A percentile compares a stretch with the other conserved stretches of the same genome.
These are phyloP conservation scores for Panellus pusillus DNA, from an alignment of 768 basidiomycete genomes.

Conservation along the genomic window DNA sequence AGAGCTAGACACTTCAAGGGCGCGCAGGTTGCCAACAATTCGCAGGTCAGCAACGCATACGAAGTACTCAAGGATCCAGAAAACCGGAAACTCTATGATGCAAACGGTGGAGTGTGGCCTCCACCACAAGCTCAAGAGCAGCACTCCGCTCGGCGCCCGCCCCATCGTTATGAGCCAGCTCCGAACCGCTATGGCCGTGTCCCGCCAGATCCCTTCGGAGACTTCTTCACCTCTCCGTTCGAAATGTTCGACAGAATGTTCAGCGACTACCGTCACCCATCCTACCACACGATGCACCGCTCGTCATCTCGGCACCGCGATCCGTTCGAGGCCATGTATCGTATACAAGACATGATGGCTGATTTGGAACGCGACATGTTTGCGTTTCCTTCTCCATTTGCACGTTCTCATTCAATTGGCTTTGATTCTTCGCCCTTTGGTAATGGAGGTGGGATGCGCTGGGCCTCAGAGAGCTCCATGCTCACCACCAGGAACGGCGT, in stretches of 20 bases:
- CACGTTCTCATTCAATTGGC: conserved; percentile 16
- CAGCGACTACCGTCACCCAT: conserved; percentile 39
- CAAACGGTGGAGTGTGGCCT: conserved; percentile 67
- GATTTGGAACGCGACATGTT: conserved; percentile 35
- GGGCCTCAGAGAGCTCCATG: conserved; percentile 58
- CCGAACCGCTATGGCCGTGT: conserved; percentile 29
- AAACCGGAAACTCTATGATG: conserved; percentile 67
- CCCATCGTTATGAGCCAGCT: conserved; percentile 1
- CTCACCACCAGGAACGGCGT: conserved; percentile 66
- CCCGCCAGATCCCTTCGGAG: conserved; percentile 38
- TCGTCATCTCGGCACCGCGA: conserved; percentile 25
- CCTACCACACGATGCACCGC: conserved; percentile 31
- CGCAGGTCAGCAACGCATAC: conserved; percentile 74
- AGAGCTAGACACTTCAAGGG: background rate
- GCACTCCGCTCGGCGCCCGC: conserved; percentile 22
- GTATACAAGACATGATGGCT: conserved; percentile 34
- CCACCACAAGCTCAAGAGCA: conserved; percentile 40
- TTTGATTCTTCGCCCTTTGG: conserved; percentile 27
- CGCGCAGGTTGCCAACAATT: background rate
- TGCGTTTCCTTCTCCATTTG: conserved; percentile 13
- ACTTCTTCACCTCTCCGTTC: conserved; percentile 74
- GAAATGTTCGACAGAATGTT: conserved; percentile 73
- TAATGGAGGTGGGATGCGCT: conserved; percentile 31
- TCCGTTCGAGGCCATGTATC: conserved; percentile 35
- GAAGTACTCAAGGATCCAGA: conserved; percentile 66